Conservation (phyloP, 2,329 filamentous ascomycete genomes). For the Fusarium sambucinum region DNA sequence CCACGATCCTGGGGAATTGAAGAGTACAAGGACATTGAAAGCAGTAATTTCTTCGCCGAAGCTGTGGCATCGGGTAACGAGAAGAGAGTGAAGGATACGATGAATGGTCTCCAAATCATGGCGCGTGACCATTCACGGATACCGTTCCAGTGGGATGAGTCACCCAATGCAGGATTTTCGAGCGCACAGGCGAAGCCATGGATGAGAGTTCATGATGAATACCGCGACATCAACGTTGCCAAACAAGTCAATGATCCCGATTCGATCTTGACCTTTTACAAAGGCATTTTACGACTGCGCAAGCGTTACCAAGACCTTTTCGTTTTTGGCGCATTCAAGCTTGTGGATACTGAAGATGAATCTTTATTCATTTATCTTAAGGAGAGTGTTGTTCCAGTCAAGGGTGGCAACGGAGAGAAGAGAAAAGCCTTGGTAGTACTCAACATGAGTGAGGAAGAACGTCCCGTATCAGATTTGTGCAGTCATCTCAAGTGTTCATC, state of each 20-base stretch:
- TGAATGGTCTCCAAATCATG: constrained; percentile 66
- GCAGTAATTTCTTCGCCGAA: constrained; percentile 63
- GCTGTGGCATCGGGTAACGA: constrained; percentile 53
- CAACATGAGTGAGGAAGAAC: constrained; percentile 59
- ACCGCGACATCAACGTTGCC: constrained; percentile 66
- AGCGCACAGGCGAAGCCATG: constrained; percentile 63
- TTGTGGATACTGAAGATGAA: constrained; percentile 64
- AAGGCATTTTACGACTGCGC: constrained; percentile 62
- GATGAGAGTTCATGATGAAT: constrained; percentile 75
- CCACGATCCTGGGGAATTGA: constrained; percentile 63
- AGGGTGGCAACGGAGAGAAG: constrained; percentile 31
- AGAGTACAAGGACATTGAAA: constrained; percentile 68
- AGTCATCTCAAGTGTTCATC: constrained; percentile 36
- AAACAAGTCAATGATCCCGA: constrained; percentile 58
- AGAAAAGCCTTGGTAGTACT: constrained; percentile 57
- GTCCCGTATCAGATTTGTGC: constrained; percentile 44
- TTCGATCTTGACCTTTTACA: constrained; percentile 71
- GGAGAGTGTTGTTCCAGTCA: constrained; percentile 41
- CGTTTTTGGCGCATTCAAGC: constrained; percentile 70
- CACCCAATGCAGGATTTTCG: constrained; percentile 72
- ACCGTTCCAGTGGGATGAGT: constrained; percentile 74
- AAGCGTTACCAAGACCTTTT: constrained; percentile 70
- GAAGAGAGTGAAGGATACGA: constrained; percentile 59
- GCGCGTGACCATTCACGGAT: constrained; percentile 73
- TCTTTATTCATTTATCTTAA: constrained; percentile 69